Conservation (phyloP, 352 stramenopile genomes). For the Phytopythium mirpurense region DNA sequence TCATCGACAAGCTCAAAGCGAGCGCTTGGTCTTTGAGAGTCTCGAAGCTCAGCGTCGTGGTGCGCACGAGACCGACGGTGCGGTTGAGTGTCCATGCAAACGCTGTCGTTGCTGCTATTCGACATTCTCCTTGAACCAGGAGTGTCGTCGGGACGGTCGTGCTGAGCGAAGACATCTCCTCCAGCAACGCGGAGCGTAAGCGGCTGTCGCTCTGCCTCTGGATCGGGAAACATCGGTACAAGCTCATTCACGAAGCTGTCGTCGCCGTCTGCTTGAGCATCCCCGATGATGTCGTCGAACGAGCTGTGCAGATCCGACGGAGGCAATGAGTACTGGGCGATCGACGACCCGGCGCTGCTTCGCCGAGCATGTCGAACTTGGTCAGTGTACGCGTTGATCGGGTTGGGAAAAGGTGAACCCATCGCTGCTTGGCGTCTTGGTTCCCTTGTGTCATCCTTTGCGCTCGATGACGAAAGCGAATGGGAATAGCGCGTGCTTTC, state of each 20-base stretch:
- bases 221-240: conserved; percentile 52
- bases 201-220: neutral
- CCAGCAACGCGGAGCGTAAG: neutral
- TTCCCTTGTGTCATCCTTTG: conserved; percentile 6
- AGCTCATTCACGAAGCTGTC: conserved; percentile 56
- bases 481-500: neutral
- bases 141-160: conserved; percentile 27
- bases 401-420: neutral
- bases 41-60: too few species aligned
- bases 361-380: conserved; percentile 6
- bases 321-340: conserved; percentile 55
- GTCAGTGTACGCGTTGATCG: neutral
- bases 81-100: neutral
- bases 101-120: neutral
- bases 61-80: neutral
- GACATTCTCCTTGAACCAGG: conserved; percentile 30
- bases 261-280: conserved; percentile 10
- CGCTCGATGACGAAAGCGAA: conserved; percentile 3
- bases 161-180: conserved; percentile 13
- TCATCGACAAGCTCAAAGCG: neutral
- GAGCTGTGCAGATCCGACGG: conserved; percentile 58
- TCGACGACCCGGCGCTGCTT: conserved; percentile 21
- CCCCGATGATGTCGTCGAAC: conserved; percentile 43
- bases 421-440: too few species aligned
- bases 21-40: neutral